Conservation (phyloP, 805 yeast genomes). For the Hanseniaspora taiwanica region DNA sequence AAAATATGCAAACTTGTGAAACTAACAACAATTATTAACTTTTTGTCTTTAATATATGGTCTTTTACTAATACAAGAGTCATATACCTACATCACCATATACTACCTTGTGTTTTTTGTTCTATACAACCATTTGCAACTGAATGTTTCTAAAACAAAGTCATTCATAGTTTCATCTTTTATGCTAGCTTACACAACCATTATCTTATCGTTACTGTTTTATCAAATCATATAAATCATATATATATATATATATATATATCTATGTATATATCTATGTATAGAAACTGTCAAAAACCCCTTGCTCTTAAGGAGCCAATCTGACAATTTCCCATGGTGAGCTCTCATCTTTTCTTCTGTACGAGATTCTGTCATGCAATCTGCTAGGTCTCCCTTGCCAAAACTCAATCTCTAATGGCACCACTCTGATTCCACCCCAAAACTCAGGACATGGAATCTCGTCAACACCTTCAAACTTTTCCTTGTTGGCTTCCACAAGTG, state of each 20-base stretch:
- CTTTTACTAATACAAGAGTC: background rate
- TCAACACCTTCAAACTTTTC: conserved; percentile 18
- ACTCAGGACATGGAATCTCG: conserved; percentile 79
- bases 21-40: background rate
- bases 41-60: background rate
- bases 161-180: background rate
- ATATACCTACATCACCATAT: background rate
- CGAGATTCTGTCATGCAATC: conserved; percentile 81
- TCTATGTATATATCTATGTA: too few species aligned
- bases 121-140: background rate
- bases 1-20: background rate
- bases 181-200: background rate
- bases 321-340: conserved; percentile 45
- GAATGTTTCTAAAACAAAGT: too few species aligned
- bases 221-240: background rate
- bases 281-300: background rate
- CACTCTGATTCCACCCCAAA: conserved; percentile 90
- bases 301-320: conserved; percentile 53
- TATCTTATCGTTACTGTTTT: background rate
- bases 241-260: too few species aligned
- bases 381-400: conserved; percentile 90
- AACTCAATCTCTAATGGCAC: conserved; percentile 87
- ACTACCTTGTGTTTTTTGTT: background rate
- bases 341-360: conserved; percentile 44
- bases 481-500: conserved; percentile 7